These are phyloP conservation scores for Cladosporium sp. DNA, from an alignment of 2,329 filamentous ascomycete genomes.

Conservation along the genomic window DNA sequence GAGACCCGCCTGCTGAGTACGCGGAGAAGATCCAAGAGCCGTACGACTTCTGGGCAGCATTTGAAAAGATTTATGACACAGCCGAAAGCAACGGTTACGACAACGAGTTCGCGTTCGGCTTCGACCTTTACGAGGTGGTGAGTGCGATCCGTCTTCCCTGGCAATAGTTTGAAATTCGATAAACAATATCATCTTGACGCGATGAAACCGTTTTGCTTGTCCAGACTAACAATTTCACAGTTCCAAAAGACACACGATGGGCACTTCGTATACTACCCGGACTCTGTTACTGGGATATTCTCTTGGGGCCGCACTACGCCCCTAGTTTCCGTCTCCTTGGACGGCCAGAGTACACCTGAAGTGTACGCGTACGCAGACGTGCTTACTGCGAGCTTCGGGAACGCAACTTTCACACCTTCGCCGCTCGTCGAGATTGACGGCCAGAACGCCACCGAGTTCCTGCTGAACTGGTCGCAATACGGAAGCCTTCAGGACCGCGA, in stretches of 20 bases:
- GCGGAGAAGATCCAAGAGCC: slow-evolving; percentile 39
- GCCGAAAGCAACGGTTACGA: slow-evolving; percentile 32
- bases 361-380: slow-evolving; percentile 50
- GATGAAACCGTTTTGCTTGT: too few species aligned
- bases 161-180: too few species aligned
- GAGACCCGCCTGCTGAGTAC: slow-evolving; percentile 42
- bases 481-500: slow-evolving; percentile 51
- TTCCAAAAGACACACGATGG: slow-evolving; percentile 56
- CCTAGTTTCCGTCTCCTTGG: slow-evolving; percentile 55
- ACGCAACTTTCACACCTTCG: slow-evolving; percentile 40
- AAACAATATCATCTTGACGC: too few species aligned
- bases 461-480: slow-evolving; percentile 43
- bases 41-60: slow-evolving; percentile 36
- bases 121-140: slow-evolving; percentile 45
- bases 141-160: neutral
- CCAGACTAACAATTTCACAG: neutral
- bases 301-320: slow-evolving; percentile 43
- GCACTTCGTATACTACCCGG: slow-evolving; percentile 54
- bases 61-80: slow-evolving; percentile 35
- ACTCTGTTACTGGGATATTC: slow-evolving; percentile 48
- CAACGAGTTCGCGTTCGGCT: slow-evolving; percentile 42
- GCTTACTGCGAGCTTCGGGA: slow-evolving; percentile 34
- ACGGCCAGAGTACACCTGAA: slow-evolving; percentile 54
- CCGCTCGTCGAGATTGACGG: slow-evolving; percentile 52
- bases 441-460: slow-evolving; percentile 44